Percentiles rank a stretch among this genome's conserved stretches.
Evolutionary conservation across 805 yeast genomes (phyloP).

Genomic region (Sugiyamaella chiloensis): DNA sequence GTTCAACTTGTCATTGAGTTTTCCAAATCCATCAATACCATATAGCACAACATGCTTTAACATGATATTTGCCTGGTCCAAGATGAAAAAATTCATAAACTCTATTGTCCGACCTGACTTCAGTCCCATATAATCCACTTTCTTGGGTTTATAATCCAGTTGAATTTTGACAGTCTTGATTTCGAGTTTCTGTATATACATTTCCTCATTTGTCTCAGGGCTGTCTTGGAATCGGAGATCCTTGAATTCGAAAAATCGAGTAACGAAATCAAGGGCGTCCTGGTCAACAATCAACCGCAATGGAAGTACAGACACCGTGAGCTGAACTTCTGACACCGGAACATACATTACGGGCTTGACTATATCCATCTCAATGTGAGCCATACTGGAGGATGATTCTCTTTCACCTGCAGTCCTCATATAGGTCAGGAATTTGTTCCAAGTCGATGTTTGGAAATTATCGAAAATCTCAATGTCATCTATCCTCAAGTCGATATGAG

Average conservation of each 20-base stretch:
- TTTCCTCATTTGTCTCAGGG: conserved; percentile 37
- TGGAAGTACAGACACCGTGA: conserved; percentile 61
- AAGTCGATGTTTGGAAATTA: conserved; percentile 80
- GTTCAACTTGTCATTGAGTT: conserved; percentile 53
- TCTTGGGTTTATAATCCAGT: conserved; percentile 90
- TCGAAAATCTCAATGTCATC: conserved; percentile 63
- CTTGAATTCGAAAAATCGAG: conserved; percentile 76
- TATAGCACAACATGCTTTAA: conserved; percentile 60
- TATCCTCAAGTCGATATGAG: conserved; percentile 47
- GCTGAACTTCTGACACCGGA: conserved; percentile 64
- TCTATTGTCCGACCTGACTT: conserved; percentile 85
- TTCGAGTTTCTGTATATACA: conserved; percentile 64
- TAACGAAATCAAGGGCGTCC: conserved; percentile 82
- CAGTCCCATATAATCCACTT: conserved; percentile 77
- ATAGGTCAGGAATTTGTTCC: conserved; percentile 79
- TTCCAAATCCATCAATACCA: conserved; percentile 75
- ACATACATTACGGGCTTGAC: conserved; percentile 61
- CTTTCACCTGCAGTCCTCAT: conserved; percentile 68
- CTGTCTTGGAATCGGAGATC: conserved; percentile 53
- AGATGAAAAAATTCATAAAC: conserved; percentile 79
- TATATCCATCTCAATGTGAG: conserved; percentile 50
- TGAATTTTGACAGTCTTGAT: conserved; percentile 50
- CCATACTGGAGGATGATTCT: conserved; percentile 65
- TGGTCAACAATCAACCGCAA: conserved; percentile 85
- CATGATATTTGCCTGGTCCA: conserved; percentile 78